Conservation (phyloP, 768 basidiomycete species). For the Daedalea quercina region DNA sequence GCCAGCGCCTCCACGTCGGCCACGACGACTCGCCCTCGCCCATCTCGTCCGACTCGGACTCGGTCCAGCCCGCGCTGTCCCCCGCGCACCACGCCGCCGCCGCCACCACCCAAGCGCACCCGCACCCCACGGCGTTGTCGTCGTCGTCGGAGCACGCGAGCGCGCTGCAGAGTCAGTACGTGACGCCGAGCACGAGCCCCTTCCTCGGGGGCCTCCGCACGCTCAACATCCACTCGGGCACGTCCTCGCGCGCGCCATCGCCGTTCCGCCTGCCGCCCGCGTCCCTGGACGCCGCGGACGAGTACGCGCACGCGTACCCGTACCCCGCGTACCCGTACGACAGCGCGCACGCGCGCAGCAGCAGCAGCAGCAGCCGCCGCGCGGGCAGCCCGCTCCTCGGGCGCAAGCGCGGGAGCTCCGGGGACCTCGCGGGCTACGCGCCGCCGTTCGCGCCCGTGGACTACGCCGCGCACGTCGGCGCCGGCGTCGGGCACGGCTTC, state of each 20-base stretch:
- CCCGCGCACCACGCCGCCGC: conserved; percentile 21
- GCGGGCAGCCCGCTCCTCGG: conserved; percentile 30
- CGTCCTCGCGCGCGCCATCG: conserved; percentile 65
- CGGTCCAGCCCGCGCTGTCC: conserved; percentile 26
- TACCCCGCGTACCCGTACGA: too few relatives aligned
- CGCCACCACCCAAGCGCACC: conserved; percentile 9
- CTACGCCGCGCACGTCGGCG: conserved; percentile 11
- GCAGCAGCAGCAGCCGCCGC: conserved; percentile 25
- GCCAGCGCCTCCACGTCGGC: conserved; percentile 15
- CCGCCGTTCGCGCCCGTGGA: conserved; percentile 23
- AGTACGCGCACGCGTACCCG: too few relatives aligned
- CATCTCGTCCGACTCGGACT: conserved; percentile 60
- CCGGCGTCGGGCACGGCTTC: conserved; percentile 5
- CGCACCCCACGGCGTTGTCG: conserved; percentile 30
- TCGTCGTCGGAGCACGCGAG: conserved; percentile 27
- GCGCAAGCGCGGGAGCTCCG: conserved; percentile 23
- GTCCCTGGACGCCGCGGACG: conserved; percentile 27
- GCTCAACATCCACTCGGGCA: conserved; percentile 66
- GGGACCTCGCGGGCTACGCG: conserved; percentile 21
- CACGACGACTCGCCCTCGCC: conserved; percentile 67
- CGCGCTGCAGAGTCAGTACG: conserved; percentile 8
- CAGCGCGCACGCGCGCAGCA: conserved; percentile 17
- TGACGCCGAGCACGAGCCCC: conserved; percentile 70
- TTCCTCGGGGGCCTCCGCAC: conserved; percentile 75
- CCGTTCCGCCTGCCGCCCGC: conserved; percentile 60